Conservation (phyloP, 169 alveolate genomes). For the Plasmodium gaboni region DNA sequence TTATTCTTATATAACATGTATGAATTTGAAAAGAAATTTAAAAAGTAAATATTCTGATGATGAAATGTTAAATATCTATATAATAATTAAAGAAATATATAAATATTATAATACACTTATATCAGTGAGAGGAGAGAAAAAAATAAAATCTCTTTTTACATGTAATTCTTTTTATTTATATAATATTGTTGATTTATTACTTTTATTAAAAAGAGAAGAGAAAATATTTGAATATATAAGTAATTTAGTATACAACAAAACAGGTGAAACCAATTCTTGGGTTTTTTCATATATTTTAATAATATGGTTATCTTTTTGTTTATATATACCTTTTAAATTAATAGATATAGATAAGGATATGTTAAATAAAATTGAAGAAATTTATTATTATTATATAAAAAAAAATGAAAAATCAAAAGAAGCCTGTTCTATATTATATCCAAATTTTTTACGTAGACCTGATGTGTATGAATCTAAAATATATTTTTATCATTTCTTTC, state of each 20-base stretch:
- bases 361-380: constrained; percentile 31
- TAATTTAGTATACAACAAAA: constrained; percentile 12
- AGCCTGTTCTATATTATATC: constrained; percentile 56
- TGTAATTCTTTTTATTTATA: constrained; percentile 44
- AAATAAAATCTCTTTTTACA: constrained; percentile 52
- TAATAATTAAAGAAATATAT: constrained; percentile 44
- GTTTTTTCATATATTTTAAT: constrained; percentile 32
- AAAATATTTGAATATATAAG: constrained; percentile 10
- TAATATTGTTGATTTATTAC: constrained; percentile 22
- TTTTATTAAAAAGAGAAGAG: constrained; percentile 29
- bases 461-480: constrained; percentile 20
- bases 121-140: constrained; percentile 67
- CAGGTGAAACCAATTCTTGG: constrained; percentile 62
- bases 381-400: constrained; percentile 56
- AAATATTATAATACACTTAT: constrained; percentile 64
- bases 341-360: constrained; percentile 7
- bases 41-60: background rate
- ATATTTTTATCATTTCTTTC: constrained; percentile 25
- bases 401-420: constrained; percentile 66
- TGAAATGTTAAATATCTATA: constrained; percentile 11
- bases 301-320: constrained; percentile 63
- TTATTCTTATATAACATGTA: too few relatives aligned
- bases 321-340: constrained; percentile 49
- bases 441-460: constrained; percentile 51
- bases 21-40: background rate